Evolutionary conservation across 1,284 basidiomycete species (phyloP), one percentile per base, ranked within the genome.

Genomic region (Trametes sp.): DNA sequence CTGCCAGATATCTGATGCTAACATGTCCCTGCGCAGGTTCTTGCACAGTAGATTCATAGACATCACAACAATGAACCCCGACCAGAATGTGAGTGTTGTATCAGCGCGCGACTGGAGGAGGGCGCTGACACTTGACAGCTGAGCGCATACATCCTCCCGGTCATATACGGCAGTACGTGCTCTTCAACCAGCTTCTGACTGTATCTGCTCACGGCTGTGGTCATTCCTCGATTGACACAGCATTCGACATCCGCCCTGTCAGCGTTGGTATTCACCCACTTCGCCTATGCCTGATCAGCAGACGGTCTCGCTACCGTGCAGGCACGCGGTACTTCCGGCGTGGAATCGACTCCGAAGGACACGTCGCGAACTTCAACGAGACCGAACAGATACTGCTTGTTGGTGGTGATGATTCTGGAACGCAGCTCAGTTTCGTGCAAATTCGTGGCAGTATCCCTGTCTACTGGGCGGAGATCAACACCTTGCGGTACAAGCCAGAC

Each of bases 401-500:
- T 16, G 77, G 79, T 31, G 75, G 77, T 21, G 86, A 87, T 63
- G 84, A 83, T n/a, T 83, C 84, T 54, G 82, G 80, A 1, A 80
- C 82, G 9, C 86, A 87, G 72, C 79, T 95, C 69, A 93, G 94
- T 75, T 94, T 94, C 79, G 92, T 98, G 13, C 98, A 99, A 80
- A 95, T 92, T 57, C 85, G 98, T 69, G 98, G 98, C 10, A 96
- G 93, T 69, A 90, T 97, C 11, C 98, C 98, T 2, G 79, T 99
- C 21, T 98, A 92, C 76, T 99, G 98, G 98, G 94, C 95, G 2
- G 97, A 99, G 77, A 82, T 99, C 73, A 98, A 97, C 78, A 99
- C 95, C 52, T 76, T 99, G 66, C 86, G 96, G 66, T 99, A 99
- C 79, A 98, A 96, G 76, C 98, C 98, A 9, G 98, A 99, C 77